Evolutionary conservation across 2,329 filamentous ascomycete genomes (phyloP), one percentile per base, ranked within the genome.

Genomic region (Colletotrichum destructivum): DNA sequence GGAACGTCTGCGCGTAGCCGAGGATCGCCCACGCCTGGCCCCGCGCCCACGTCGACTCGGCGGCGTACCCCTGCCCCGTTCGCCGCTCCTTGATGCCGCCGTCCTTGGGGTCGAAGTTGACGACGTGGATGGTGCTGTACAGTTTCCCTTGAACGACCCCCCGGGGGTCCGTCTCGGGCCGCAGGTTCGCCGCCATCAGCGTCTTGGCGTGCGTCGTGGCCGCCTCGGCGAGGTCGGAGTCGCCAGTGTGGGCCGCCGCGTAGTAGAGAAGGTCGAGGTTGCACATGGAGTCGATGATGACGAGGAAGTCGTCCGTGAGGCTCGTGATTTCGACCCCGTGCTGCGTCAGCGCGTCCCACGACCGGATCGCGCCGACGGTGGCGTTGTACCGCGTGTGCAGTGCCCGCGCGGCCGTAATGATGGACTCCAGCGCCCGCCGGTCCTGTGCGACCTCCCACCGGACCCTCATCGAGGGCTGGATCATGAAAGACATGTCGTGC

Each of bases 401-500:
- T 4, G 82, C 82, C 35, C 81, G 77, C 0, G 86, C 86, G 0
- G 86, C 86, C 6, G 81, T 82, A 1, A 85, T 72, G 8, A 88
- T 79, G 13, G 81, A 80, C 1, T 82, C 75, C 0, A 86, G 74
- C 35, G 83, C 84, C 26, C 79, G 66, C 2, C 72, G 57, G 52
- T 85, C 82, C 0, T 81, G 79, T 0, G 82, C 80, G 7, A 87
- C 77, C 47, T 87, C 84, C 84, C 85, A 88, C 4, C 84, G 81
- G 16, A 83, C 83, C 47, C 84, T 84, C 62, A 87, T 79, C 1
- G 84, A 84, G 0, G 86, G 86, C 26, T 85, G 82, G 4, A 88
- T 84, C 74, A 89, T 88, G 73, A 89, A 89, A 0, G 84, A 85
- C 79, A 89, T 83, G 60, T 89, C 87, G 66, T 89, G 87, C 0